Evolutionary conservation across 176 grass and related monocot genomes (phyloP), one percentile per base, ranked within the genome.

Genomic region (Oryza brachyantha): DNA sequence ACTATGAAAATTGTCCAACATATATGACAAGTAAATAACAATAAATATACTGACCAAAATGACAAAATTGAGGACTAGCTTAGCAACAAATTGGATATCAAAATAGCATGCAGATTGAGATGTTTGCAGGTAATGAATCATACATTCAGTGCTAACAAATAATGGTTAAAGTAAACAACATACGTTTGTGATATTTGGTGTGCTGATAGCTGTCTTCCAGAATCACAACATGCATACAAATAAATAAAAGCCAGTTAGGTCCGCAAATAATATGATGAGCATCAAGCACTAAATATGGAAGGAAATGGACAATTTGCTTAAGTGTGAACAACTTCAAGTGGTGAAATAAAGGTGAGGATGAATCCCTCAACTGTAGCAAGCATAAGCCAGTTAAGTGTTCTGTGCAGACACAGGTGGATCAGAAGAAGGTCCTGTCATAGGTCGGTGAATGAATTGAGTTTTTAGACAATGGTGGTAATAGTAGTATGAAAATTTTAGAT

Each of bases 161-260:
- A 36, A 78, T 70, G 52, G 8, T n/a, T 78, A 93, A 93, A 80
- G 60, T 64, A 66, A 29, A 59, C 5, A 12, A 91, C 92, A 19
- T 95, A 99, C 92, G 96, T 71, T 95, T 99, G 67, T 99, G 96
- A 79, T 99, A 99, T 72, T 95, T 95, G 64, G 96, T 99, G 83
- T 99, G 96, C 83, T 99, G 96, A n/a, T 99, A 99, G 80, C 96
- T 99, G 89, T 82, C 75, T 89, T 83, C 82, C 80, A 83, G 40
- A 72, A 81, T 77, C 48, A n/a, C 67, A 84, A 80, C 80, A 86
- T 88, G 84, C 12, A 76, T 17, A 61, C 70, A 86, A 76, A 88
- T 52, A 81, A 29, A 86, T 3, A 74, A 84, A 77, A 55, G 29
- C 29, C 2, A 79, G 61, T 87, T 76, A 94, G 83, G 62, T 73